phyloP scores from a whole-genome alignment of 2,329 filamentous ascomycete genomes.

The Tolypocladium ophioglossoides region DNA sequence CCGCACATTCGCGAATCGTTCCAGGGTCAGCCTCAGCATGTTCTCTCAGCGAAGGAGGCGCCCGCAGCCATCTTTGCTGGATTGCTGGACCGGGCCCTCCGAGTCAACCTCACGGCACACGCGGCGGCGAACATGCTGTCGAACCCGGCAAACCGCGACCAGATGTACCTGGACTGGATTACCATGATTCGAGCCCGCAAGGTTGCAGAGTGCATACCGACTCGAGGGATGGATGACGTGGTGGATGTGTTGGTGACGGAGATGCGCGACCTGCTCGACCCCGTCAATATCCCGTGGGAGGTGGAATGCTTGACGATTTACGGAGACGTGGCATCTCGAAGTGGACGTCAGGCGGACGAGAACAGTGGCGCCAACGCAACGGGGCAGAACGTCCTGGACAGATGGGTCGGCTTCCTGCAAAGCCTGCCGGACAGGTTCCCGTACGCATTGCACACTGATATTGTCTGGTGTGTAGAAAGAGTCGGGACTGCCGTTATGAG shows the following conservation, averaged over 20 bases:
- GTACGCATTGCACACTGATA: conserved; percentile 58
- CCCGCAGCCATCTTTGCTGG: conserved; percentile 84
- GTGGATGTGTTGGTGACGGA: conserved; percentile 53
- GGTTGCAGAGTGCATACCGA: conserved; percentile 52
- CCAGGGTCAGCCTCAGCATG: conserved; percentile 72
- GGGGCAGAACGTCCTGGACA: conserved; percentile 61
- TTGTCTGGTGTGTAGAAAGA: conserved; percentile 67
- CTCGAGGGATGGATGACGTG: conserved; percentile 54
- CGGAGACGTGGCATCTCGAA: conserved; percentile 42
- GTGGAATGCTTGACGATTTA: conserved; percentile 51
- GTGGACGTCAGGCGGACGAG: conserved; percentile 24
- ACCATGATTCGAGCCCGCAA: conserved; percentile 53
- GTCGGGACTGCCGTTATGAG: conserved; percentile 69
- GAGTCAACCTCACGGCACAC: conserved; percentile 89
- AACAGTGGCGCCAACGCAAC: conserved; percentile 17
- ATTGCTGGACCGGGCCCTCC: conserved; percentile 73
- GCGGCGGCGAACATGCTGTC: conserved; percentile 89
- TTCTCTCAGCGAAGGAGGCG: conserved; percentile 75
- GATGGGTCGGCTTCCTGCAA: conserved; percentile 65
- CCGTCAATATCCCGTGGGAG: conserved; percentile 55
- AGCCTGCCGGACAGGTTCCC: conserved; percentile 62
- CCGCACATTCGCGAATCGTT: conserved; percentile 77
- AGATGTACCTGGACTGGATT: conserved; percentile 93
- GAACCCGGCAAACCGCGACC: conserved; percentile 77
- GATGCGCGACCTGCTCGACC: conserved; percentile 60